phyloP scores from a whole-genome alignment of 257 asterid genomes.

The Coffea eugenioides region DNA sequence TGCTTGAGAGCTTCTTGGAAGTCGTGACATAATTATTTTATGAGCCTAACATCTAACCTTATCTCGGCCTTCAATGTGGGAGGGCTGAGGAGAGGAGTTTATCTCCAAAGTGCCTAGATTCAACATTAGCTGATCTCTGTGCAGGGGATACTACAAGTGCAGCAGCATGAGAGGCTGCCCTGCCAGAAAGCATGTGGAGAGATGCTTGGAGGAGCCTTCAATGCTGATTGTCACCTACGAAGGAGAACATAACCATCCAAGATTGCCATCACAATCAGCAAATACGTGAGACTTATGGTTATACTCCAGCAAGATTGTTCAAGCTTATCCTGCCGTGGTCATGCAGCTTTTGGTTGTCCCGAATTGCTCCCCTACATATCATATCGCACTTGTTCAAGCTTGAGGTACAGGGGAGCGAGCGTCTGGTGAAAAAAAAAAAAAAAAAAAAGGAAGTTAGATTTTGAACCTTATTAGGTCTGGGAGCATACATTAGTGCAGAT shows the following conservation, averaged over 20 bases:
- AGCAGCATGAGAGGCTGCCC: slow-evolving; percentile 99
- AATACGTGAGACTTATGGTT: slow-evolving; percentile 36
- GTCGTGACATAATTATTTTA: not conserved
- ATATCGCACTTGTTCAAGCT: slow-evolving; percentile 17
- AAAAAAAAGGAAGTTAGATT: not conserved
- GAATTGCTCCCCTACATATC: slow-evolving; percentile 33
- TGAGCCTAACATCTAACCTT: not conserved
- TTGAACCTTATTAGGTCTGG: slow-evolving; percentile 6
- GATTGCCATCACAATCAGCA: slow-evolving; percentile 65
- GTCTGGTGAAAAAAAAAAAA: slow-evolving; percentile 2
- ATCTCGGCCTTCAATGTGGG: not conserved
- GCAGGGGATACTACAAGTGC: slow-evolving; percentile 96
- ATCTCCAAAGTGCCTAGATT: not conserved
- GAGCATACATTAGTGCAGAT: not conserved
- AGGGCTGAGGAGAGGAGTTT: not conserved
- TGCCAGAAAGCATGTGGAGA: slow-evolving; percentile 90
- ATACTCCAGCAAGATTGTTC: slow-evolving; percentile 6
- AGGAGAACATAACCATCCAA: slow-evolving; percentile 89
- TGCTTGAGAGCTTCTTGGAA: not conserved
- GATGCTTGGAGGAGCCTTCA: slow-evolving; percentile 88
- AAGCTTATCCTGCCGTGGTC: not conserved
- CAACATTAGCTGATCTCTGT: not conserved
- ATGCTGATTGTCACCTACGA: slow-evolving; percentile 95
- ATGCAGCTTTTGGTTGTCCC: slow-evolving; percentile 19
- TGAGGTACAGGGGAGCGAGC: slow-evolving; percentile 16